Percentiles rank a stretch among this genome's conserved stretches.
Conservation (phyloP, 1,139 yeast genomes). For the Yamadazyma membranifaciens region DNA sequence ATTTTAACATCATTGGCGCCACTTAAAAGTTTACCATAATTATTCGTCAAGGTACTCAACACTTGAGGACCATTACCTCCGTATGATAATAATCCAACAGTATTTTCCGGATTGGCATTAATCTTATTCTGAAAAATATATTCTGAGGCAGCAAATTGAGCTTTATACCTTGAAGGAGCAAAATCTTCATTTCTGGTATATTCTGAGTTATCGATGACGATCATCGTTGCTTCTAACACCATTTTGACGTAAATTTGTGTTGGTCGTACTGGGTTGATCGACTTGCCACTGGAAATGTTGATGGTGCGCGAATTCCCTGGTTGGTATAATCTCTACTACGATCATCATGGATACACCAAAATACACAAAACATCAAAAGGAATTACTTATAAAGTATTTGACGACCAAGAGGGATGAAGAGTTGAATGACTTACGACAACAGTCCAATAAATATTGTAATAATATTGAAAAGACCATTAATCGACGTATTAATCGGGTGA, state of each 20-base stretch:
- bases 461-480: constrained; percentile 23
- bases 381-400: constrained; percentile 28
- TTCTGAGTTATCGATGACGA: constrained; percentile 93
- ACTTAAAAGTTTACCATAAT: constrained; percentile 82
- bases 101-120: constrained; percentile 87
- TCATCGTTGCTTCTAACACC: constrained; percentile 96
- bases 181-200: constrained; percentile 95
- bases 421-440: constrained; percentile 17
- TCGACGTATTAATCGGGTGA: constrained; percentile 38
- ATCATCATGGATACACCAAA: not conserved
- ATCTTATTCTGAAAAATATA: constrained; percentile 83
- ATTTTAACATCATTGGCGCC: constrained; percentile 85
- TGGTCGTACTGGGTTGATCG: not conserved
- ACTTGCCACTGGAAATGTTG: constrained; percentile 1
- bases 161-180: constrained; percentile 84
- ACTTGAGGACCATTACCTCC: constrained; percentile 88
- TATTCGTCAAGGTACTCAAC: constrained; percentile 81
- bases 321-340: not conserved
- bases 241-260: constrained; percentile 27
- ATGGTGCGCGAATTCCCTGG: not conserved
- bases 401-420: constrained; percentile 20
- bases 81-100: constrained; percentile 86
- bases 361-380: constrained; percentile 32
- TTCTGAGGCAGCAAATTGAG: constrained; percentile 92
- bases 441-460: constrained; percentile 16